Conservation (phyloP, 2,329 filamentous ascomycete genomes). For the Fusarium abutilonis region DNA sequence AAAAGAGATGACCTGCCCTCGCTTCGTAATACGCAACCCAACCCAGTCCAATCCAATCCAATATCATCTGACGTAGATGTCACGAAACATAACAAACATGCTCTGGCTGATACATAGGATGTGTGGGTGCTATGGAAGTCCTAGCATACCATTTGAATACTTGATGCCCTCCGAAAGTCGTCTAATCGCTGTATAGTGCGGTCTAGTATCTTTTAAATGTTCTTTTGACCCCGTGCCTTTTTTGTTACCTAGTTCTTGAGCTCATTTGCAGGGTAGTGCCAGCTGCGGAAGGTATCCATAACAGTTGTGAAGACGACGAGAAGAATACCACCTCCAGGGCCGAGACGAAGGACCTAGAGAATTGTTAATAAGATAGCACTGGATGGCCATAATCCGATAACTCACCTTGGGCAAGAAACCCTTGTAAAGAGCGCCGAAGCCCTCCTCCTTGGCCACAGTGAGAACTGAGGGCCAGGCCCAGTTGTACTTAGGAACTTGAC, state of each 20-base stretch:
- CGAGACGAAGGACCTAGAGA: slow-evolving; percentile 57
- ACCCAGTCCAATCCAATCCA: not conserved
- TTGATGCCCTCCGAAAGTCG: slow-evolving; percentile 18
- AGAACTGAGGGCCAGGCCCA: slow-evolving; percentile 92
- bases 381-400: slow-evolving; percentile 50
- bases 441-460: slow-evolving; percentile 92
- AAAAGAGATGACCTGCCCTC: slow-evolving; percentile 21
- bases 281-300: slow-evolving; percentile 89
- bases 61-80: slow-evolving; percentile 20
- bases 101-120: slow-evolving; percentile 5
- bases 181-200: slow-evolving; percentile 21
- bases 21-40: slow-evolving; percentile 21
- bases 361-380: slow-evolving; percentile 6
- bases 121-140: slow-evolving; percentile 19
- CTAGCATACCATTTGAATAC: slow-evolving; percentile 15
- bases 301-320: slow-evolving; percentile 88
- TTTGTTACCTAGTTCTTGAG: slow-evolving; percentile 12
- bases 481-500: slow-evolving; percentile 92
- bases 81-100: slow-evolving; percentile 8
- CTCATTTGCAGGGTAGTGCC: slow-evolving; percentile 45
- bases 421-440: slow-evolving; percentile 93
- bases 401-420: slow-evolving; percentile 96
- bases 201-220: slow-evolving; percentile 34
- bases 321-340: slow-evolving; percentile 72
- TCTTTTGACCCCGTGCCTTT: slow-evolving; percentile 12